phyloP scores from a whole-genome alignment of 495 filamentous ascomycete species.

The Talaromyces thailandensis region DNA sequence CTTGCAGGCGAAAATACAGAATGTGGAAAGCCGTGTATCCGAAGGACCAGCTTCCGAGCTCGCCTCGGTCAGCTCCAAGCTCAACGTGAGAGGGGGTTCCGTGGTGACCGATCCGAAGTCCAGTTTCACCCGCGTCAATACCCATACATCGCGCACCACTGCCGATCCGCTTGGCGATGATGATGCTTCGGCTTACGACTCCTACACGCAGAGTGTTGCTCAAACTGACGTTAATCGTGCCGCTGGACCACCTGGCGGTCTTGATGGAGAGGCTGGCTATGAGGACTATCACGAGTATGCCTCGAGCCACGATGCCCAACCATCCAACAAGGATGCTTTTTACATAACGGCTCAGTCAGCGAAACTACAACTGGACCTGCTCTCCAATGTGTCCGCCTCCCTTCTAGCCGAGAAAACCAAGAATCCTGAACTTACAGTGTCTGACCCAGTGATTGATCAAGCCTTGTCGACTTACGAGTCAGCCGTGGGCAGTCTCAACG shows the following conservation, averaged over 20 bases:
- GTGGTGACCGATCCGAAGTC: constrained; percentile 26
- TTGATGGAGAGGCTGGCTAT: constrained; percentile 57
- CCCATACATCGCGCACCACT: constrained; percentile 41
- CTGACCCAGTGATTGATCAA: constrained; percentile 65
- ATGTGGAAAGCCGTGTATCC: constrained; percentile 31
- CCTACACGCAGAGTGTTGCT: constrained; percentile 48
- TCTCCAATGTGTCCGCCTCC: constrained; percentile 74
- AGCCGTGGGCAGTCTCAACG: constrained; percentile 80
- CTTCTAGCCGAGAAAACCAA: constrained; percentile 62
- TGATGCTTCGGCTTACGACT: constrained; percentile 42
- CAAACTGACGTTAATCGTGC: constrained; percentile 39
- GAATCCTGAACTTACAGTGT: constrained; percentile 59
- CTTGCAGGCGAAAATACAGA: constrained; percentile 63
- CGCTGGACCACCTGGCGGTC: constrained; percentile 34
- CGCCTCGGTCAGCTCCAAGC: constrained; percentile 16
- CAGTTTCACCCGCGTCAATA: constrained; percentile 32
- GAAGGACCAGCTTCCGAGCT: constrained; percentile 24
- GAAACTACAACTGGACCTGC: constrained; percentile 81
- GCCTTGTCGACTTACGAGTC: constrained; percentile 83
- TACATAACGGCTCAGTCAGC: constrained; percentile 94
- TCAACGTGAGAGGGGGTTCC: constrained; percentile 30
- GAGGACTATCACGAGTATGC: constrained; percentile 78
- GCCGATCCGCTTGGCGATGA: constrained; percentile 46
- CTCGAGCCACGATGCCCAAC: constrained; percentile 65
- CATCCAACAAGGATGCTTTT: constrained; percentile 78